phyloP scores from a whole-genome alignment of 805 yeast genomes.

The Debaryomyces hansenii region DNA sequence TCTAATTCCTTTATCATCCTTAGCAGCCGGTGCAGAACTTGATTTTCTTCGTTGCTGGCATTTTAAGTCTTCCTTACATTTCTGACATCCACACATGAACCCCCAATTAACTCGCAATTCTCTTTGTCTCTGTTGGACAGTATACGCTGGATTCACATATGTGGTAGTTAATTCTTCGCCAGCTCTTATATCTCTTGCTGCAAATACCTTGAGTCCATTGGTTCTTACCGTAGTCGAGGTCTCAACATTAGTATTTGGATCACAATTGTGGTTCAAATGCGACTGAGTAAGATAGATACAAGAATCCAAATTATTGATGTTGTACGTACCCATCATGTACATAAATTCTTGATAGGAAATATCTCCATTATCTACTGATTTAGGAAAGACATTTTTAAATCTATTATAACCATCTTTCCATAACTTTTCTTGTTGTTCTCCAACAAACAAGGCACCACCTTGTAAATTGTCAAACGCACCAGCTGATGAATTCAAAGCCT shows the following conservation, averaged over 20 bases:
- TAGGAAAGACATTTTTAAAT: slow-evolving; percentile 51
- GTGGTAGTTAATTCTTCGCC: slow-evolving; percentile 71
- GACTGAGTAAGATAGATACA: slow-evolving; percentile 62
- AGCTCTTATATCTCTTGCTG: slow-evolving; percentile 54
- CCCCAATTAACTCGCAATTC: slow-evolving; percentile 78
- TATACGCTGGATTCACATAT: slow-evolving; percentile 67
- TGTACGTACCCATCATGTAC: slow-evolving; percentile 66
- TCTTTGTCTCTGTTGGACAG: slow-evolving; percentile 61
- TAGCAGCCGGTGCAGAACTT: slow-evolving; percentile 21
- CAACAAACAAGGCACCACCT: slow-evolving; percentile 54
- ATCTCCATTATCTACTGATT: slow-evolving; percentile 21
- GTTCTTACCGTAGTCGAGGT: slow-evolving; percentile 37
- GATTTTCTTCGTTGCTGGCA: slow-evolving; percentile 48
- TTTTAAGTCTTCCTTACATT: slow-evolving; percentile 60
- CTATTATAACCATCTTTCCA: slow-evolving; percentile 60
- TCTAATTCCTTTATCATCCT: slow-evolving; percentile 35
- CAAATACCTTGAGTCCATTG: slow-evolving; percentile 60
- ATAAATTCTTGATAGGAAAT: slow-evolving; percentile 55
- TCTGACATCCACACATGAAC: slow-evolving; percentile 64
- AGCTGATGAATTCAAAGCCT: slow-evolving; percentile 55
- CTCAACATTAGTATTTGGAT: slow-evolving; percentile 63
- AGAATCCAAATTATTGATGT: slow-evolving; percentile 70
- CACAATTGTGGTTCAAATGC: slow-evolving; percentile 75
- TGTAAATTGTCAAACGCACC: slow-evolving; percentile 53
- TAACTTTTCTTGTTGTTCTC: slow-evolving; percentile 54